phyloP scores from a whole-genome alignment of 495 filamentous ascomycete genomes.

The Mytilinidion resinicola region DNA sequence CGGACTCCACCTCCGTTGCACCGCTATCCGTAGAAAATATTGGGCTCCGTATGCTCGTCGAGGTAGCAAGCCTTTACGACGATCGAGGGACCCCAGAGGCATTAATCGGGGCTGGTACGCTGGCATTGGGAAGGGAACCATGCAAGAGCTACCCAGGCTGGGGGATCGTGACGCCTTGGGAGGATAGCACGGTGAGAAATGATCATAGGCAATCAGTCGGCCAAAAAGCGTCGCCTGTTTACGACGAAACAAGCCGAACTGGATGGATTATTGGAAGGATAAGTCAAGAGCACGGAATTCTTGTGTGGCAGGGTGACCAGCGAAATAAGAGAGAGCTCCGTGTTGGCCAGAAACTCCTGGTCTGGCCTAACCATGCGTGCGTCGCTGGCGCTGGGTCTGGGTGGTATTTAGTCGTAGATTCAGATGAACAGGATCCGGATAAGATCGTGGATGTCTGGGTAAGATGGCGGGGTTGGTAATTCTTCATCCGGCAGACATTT shows the following conservation, averaged over 20 bases:
- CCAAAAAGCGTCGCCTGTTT: slow-evolving; percentile 6
- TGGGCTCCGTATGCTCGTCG: slow-evolving; percentile 63
- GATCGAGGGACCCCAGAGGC: slow-evolving; percentile 55
- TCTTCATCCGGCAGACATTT: neutral
- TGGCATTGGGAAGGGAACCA: slow-evolving; percentile 73
- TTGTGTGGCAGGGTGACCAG: slow-evolving; percentile 40
- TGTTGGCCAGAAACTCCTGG: slow-evolving; percentile 56
- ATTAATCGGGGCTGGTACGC: slow-evolving; percentile 61
- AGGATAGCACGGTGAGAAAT: neutral
- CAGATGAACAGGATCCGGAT: slow-evolving; percentile 41
- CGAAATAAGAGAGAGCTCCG: slow-evolving; percentile 50
- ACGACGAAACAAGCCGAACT: slow-evolving; percentile 29
- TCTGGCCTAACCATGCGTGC: slow-evolving; percentile 85
- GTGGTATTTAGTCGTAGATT: slow-evolving; percentile 74
- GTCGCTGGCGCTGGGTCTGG: slow-evolving; percentile 66
- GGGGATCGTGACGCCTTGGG: slow-evolving; percentile 55
- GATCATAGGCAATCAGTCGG: neutral
- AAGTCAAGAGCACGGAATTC: slow-evolving; percentile 39
- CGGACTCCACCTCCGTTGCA: slow-evolving; percentile 10
- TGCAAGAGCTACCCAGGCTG: slow-evolving; percentile 63
- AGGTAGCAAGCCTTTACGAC: slow-evolving; percentile 67
- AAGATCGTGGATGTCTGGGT: slow-evolving; percentile 38
- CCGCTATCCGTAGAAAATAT: slow-evolving; percentile 49
- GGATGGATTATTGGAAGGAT: slow-evolving; percentile 40
- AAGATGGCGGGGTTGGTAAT: slow-evolving; percentile 41